Evolutionary conservation across 371 early-diverging fungal species (phyloP).

Genomic region (Apophysomyces variabilis): DNA sequence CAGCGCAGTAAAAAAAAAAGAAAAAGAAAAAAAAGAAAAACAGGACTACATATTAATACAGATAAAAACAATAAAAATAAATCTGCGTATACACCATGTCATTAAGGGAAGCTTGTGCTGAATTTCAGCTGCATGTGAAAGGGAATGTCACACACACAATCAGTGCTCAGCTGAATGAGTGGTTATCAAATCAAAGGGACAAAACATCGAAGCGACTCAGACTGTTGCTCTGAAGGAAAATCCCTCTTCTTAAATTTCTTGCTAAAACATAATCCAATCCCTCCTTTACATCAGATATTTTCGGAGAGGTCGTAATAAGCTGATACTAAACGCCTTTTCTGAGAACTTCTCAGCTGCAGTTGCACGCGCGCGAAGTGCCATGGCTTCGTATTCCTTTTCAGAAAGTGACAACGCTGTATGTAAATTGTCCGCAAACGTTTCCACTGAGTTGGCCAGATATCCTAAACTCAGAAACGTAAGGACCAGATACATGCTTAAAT

Average conservation of each 20-base stretch:
- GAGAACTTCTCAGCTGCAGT: slow-evolving; percentile 72
- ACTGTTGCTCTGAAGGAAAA: too few relatives aligned
- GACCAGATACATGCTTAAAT: not conserved
- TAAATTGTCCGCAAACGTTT: slow-evolving; percentile 72
- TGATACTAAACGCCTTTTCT: slow-evolving; percentile 64
- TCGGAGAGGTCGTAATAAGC: slow-evolving; percentile 44
- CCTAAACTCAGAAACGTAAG: slow-evolving; percentile 41
- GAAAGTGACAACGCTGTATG: slow-evolving; percentile 51
- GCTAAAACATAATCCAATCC: not conserved
- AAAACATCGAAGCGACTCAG: too few relatives aligned
- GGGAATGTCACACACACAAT: too few relatives aligned
- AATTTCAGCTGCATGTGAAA: too few relatives aligned
- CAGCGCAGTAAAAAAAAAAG: not conserved
- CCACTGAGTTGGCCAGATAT: slow-evolving; percentile 68
- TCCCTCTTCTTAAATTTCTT: too few relatives aligned
- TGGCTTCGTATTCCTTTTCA: slow-evolving; percentile 40
- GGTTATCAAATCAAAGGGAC: not conserved
- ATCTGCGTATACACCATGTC: too few relatives aligned
- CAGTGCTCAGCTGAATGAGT: not conserved
- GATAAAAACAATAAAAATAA: not conserved
- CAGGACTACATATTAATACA: not conserved
- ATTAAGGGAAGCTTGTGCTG: too few relatives aligned
- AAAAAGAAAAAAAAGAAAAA: not conserved
- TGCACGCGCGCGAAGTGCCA: slow-evolving; percentile 68
- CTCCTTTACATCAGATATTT: slow-evolving; percentile 27